These are phyloP conservation scores for Kalmanozyma brasiliensis DNA, from an alignment of 1,284 basidiomycete species.

Conservation along the genomic window DNA sequence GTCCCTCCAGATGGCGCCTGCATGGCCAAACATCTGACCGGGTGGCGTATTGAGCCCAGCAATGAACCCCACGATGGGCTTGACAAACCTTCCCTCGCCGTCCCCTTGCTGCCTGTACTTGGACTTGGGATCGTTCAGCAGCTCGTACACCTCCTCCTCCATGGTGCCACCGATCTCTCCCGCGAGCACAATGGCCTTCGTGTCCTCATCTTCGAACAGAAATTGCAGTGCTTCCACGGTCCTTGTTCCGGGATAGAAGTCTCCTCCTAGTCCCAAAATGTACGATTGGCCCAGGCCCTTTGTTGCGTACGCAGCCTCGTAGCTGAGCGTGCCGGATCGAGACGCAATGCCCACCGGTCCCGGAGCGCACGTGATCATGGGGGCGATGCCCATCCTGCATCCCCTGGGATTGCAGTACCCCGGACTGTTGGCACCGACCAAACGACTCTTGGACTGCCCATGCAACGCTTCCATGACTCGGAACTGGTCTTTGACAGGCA, in stretches of 20 bases:
- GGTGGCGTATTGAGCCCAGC: conserved; percentile 51
- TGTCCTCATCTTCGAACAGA: conserved; percentile 41
- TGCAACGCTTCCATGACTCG: conserved; percentile 53
- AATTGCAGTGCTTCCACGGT: conserved; percentile 58
- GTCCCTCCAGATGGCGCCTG: conserved; percentile 58
- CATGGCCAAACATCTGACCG: conserved; percentile 56
- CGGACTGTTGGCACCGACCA: conserved; percentile 56
- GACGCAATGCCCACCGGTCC: conserved; percentile 53
- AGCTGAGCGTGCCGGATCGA: conserved; percentile 61
- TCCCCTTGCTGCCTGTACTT: conserved; percentile 17
- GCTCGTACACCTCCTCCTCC: conserved; percentile 55
- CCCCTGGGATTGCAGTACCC: conserved; percentile 56
- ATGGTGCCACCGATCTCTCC: conserved; percentile 59
- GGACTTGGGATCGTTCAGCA: conserved; percentile 31
- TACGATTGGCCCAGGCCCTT: conserved; percentile 48
- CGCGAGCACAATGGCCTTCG: conserved; percentile 45
- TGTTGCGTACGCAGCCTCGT: conserved; percentile 52
- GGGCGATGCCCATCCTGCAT: conserved; percentile 51
- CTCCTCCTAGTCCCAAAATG: conserved; percentile 57
- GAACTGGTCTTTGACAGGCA: conserved; percentile 56
- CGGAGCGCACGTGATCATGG: conserved; percentile 38
- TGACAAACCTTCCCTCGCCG: conserved; percentile 21
- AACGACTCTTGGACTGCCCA: conserved; percentile 40
- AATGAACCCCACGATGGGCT: conserved; percentile 59
- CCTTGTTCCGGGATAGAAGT: conserved; percentile 63